A percentile compares a stretch with the other conserved stretches of the same genome.
These are phyloP conservation scores for Gremmenia infestans DNA, from an alignment of 2,329 filamentous ascomycete genomes.

Conservation along the genomic window DNA sequence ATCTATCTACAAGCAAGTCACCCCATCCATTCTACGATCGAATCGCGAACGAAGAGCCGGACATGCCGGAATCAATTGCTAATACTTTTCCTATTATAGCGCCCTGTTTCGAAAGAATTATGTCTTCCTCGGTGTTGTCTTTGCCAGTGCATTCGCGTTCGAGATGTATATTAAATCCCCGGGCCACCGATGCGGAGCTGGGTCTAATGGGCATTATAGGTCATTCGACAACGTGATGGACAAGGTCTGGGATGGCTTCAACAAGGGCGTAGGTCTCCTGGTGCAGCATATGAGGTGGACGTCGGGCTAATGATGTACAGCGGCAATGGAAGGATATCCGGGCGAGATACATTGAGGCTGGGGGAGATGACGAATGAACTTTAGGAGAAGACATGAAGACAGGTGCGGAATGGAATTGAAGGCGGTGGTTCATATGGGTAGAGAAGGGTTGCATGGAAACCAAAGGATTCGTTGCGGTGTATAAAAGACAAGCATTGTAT, in stretches of 20 bases:
- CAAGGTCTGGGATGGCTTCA: slow-evolving; percentile 83
- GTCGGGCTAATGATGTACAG: slow-evolving; percentile 46
- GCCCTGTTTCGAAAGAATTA: slow-evolving; percentile 80
- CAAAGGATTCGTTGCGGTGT: slow-evolving; percentile 20
- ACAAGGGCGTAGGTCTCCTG: slow-evolving; percentile 73
- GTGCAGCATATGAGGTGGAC: not conserved
- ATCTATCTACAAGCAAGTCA: slow-evolving; percentile 32
- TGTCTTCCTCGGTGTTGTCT: slow-evolving; percentile 82
- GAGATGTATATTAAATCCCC: slow-evolving; percentile 68
- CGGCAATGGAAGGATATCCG: slow-evolving; percentile 99
- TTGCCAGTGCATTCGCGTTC: slow-evolving; percentile 81
- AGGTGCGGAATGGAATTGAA: not conserved
- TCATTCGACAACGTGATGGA: slow-evolving; percentile 78
- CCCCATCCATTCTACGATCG: slow-evolving; percentile 6
- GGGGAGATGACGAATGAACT: slow-evolving; percentile 56
- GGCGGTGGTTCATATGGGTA: not conserved
- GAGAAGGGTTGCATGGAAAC: slow-evolving; percentile 6
- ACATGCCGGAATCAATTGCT: slow-evolving; percentile 7
- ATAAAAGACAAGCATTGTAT: slow-evolving; percentile 27
- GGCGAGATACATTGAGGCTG: slow-evolving; percentile 71
- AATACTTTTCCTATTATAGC: slow-evolving; percentile 44
- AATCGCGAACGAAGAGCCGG: not conserved
- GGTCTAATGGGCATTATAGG: slow-evolving; percentile 43
- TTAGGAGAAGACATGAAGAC: not conserved
- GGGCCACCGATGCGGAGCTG: not conserved